Base-by-base conservation (phyloP, 1,284 basidiomycete species). In the Rhodotorula mucilaginosa region DNA sequence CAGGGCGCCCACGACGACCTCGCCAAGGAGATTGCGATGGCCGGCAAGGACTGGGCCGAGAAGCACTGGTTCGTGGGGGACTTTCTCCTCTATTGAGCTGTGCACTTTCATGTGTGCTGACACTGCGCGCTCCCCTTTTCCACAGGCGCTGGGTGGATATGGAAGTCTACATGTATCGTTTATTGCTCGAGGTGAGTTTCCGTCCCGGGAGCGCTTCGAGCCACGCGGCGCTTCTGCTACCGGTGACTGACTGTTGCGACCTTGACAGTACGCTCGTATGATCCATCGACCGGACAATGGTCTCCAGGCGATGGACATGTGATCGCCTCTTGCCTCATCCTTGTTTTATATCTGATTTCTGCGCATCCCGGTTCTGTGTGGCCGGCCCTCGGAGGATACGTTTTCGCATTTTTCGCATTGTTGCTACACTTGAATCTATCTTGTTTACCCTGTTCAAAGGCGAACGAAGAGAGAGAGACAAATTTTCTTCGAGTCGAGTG, bases 11-110 rank as follows among this genome's bases (percentile, higher is more conserved):
- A 83, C 70, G 83, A 85, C 60, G 79, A 81, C 0, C 72, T 83
- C 5, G 84, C 84, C 7, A 74, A 79, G 69, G 68, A 79, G 75
- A 85, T 85, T 49, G 82, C 82, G 5, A 74, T 77, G 26, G 78
- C 81, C 15, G 84, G 81, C 1, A 79, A 79, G 62, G 71, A 80
- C 62, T 85, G 84, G 77, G 79, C 81, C 0, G 76, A 78, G 56
- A 79, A 82, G 58, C 80, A 83, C 75, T 85, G 84, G 83, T 69
- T 23, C 39, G 67, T 34, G 4, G 21, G 26, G 26, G 26, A 26
- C 1, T 16, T 23, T 23, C 10, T 39, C 72, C 82, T 83, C 26
- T 26, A 26, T 26, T 26, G 76, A 81, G n/a, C 19, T 47, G 19
- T 49, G 46, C 19, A 5, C 5, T 12, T 47, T n/a, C n/a, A n/a